Percentiles rank a stretch among this genome's conserved stretches.
Evolutionary conservation across 192 early-diverging fungal genomes (phyloP).

Genomic region (Dispira parvispora): DNA sequence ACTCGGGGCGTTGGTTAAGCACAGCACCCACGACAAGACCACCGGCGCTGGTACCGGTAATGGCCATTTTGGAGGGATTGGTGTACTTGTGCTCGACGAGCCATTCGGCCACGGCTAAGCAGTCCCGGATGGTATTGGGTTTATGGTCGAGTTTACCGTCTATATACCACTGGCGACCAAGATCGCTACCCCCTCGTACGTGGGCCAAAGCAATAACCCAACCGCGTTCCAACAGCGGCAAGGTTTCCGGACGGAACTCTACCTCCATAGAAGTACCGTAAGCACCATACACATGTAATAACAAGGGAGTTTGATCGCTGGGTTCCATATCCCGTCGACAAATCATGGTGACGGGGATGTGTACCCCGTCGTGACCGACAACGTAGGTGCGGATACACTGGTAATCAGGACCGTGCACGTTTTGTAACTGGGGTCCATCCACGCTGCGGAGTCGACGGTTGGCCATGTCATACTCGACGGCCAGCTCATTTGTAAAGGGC

Average conservation of each 20-base stretch:
- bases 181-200: slow-evolving; percentile 63
- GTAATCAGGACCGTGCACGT: slow-evolving; percentile 10
- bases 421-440: slow-evolving; percentile 5
- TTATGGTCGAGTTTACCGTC: slow-evolving; percentile 54
- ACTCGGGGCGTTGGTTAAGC: slow-evolving; percentile 41
- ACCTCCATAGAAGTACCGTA: slow-evolving; percentile 62
- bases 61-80: slow-evolving; percentile 31
- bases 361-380: slow-evolving; percentile 18
- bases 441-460: slow-evolving; percentile 5
- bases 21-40: slow-evolving; percentile 58
- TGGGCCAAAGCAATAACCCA: slow-evolving; percentile 73
- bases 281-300: slow-evolving; percentile 66
- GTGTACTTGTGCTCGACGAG: slow-evolving; percentile 42
- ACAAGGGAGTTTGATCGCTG: slow-evolving; percentile 20
- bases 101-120: slow-evolving; percentile 45
- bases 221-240: slow-evolving; percentile 60
- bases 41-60: slow-evolving; percentile 61
- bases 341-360: slow-evolving; percentile 49
- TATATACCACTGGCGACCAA: slow-evolving; percentile 65
- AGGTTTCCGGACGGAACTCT: slow-evolving; percentile 56
- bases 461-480: slow-evolving; percentile 48
- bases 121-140: slow-evolving; percentile 52
- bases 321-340: slow-evolving; percentile 26
- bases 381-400: slow-evolving; percentile 20
- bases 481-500: slow-evolving; percentile 45